phyloP scores from a whole-genome alignment of 495 filamentous ascomycete species.

The Copromyces sp. region DNA sequence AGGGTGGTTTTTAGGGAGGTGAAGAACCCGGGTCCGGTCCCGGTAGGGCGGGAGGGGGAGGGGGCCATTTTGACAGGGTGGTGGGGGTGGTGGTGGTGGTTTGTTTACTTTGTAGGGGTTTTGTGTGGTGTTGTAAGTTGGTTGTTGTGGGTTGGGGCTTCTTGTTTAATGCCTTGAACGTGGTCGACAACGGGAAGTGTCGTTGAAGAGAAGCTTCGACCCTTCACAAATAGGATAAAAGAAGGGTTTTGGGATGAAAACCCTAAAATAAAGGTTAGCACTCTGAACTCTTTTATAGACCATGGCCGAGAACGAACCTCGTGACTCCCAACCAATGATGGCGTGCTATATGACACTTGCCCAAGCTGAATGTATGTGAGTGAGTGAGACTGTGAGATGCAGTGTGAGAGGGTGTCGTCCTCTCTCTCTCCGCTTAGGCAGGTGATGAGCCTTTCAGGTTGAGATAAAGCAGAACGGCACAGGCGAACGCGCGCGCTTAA shows the following conservation, averaged over 20 bases:
- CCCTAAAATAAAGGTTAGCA: neutral
- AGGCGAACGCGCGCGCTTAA: neutral
- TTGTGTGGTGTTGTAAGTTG: neutral
- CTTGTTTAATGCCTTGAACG: too few relatives aligned
- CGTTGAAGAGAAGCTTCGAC: neutral
- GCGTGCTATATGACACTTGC: neutral
- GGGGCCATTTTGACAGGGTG: neutral
- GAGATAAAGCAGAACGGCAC: neutral
- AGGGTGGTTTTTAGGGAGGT: slow-evolving; percentile 1
- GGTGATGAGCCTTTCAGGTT: neutral
- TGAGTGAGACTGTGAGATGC: neutral
- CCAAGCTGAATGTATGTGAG: neutral
- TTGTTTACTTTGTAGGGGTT: neutral
- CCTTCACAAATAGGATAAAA: neutral
- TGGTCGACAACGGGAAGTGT: neutral
- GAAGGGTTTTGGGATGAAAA: neutral
- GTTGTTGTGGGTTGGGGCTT: too few relatives aligned
- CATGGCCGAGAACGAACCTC: neutral
- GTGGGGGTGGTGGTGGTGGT: neutral
- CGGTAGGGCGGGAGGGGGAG: neutral
- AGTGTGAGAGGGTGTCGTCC: neutral
- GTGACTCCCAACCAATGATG: neutral
- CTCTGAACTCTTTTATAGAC: neutral
- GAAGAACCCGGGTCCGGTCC: neutral
- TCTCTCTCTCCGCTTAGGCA: neutral